Conservation (phyloP, 2,329 filamentous ascomycete species). For the Cercospora sp. region DNA sequence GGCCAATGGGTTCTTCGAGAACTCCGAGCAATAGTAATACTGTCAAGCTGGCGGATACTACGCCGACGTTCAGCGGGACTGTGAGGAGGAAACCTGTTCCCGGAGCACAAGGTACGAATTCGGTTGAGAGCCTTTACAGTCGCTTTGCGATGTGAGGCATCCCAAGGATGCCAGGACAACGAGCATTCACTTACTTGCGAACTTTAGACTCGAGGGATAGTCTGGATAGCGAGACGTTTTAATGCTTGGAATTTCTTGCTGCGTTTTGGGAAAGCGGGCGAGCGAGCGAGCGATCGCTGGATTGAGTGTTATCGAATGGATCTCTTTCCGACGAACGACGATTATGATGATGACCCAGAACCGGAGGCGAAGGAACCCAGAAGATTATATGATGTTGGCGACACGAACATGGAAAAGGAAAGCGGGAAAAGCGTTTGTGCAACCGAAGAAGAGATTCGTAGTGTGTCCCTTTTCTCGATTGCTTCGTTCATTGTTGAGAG, state of each 20-base stretch:
- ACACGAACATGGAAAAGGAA: background rate
- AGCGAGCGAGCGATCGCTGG: background rate
- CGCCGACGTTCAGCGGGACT: slow-evolving; percentile 20
- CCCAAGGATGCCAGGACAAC: background rate
- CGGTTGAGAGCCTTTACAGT: slow-evolving; percentile 11
- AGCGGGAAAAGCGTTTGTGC: background rate
- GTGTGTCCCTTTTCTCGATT: background rate
- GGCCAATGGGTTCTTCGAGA: slow-evolving; percentile 45
- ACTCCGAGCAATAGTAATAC: slow-evolving; percentile 22
- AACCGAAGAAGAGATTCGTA: background rate
- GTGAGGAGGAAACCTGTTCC: slow-evolving; percentile 36
- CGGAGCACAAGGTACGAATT: slow-evolving; percentile 27
- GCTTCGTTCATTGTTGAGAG: background rate
- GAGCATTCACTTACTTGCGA: background rate
- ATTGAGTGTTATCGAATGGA: background rate
- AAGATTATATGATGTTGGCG: background rate
- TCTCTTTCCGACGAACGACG: background rate
- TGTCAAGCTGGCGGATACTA: slow-evolving; percentile 25
- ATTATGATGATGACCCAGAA: background rate
- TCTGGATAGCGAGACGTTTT: slow-evolving; percentile 30
- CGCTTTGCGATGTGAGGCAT: slow-evolving; percentile 1
- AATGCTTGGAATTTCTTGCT: background rate
- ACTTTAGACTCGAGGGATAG: slow-evolving; percentile 25
- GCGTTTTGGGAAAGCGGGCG: background rate
- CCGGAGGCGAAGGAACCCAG: background rate